Base-by-base conservation (phyloP, 1,139 yeast genomes). In the Debaryomycetaceae sp. region DNA sequence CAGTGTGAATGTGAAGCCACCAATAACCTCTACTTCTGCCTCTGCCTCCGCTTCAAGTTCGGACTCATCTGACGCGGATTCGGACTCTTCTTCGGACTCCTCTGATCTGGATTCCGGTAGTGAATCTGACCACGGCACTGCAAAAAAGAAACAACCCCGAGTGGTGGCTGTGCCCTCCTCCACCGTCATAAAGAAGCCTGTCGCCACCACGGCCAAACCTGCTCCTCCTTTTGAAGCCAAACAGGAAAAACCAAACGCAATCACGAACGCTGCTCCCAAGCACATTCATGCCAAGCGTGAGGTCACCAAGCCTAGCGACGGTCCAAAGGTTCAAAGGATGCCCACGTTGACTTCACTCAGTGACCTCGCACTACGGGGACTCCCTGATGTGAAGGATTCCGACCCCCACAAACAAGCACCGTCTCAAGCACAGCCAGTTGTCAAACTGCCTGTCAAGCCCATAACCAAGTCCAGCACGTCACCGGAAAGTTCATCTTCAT, bases 311-410 rank as follows among this genome's bases (percentile, higher is more conserved):
- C n/a, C 16, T 16, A 11, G 27, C 5, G 12, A 14, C 27, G 26
- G 13, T 8, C 28, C 9, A 10, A 42, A 31, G 16, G 38, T 46
- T n/a, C 42, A 48, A 26, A 56, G 48, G 27, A 46, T 45, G 23
- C 63, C 65, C 1, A 36, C 48, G 1, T 58, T 78, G 32, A 69
- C 73, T 14, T 73, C 82, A 0, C 53, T 78, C 25, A 67, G 70
- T n/a, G 82, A 77, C 37, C 57, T 78, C 33, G 78, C 69, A 2
- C 57, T 64, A 16, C 58, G 76, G 37, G 84, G 83, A 2, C 69
- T 78, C 12, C 85, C 85, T 2, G 83, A 74, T 16, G 83, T 78
- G 2, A 66, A 61, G 34, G 83, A 77, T 26, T 48, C 58, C 4
- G 41, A 42, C n/a, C n/a, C n/a, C n/a, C n/a, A n/a, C n/a, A n/a